Percentiles rank a stretch among this genome's conserved stretches.
Conservation (phyloP, 2,329 filamentous ascomycete genomes). For the Dactylellina haptotyla region DNA sequence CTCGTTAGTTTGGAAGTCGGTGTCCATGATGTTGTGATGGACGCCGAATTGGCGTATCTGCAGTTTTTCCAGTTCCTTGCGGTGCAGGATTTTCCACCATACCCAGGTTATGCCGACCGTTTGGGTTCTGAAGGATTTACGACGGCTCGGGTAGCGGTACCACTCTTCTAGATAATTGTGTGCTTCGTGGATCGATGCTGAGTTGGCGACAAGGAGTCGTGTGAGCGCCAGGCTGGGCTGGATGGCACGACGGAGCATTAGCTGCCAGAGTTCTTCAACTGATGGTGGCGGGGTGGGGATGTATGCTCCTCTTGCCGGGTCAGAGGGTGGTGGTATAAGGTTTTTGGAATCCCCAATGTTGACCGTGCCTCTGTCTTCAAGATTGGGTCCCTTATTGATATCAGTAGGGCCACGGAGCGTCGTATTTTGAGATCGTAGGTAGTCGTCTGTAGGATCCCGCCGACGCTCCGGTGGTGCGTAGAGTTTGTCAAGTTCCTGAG, state of each 20-base stretch:
- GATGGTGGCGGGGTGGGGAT: constrained; percentile 48
- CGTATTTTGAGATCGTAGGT: constrained; percentile 19
- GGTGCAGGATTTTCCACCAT: constrained; percentile 31
- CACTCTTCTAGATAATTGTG: constrained; percentile 35
- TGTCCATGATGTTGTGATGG: not conserved
- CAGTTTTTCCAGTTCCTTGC: constrained; percentile 17
- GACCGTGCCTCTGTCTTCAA: constrained; percentile 30
- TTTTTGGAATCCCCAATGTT: constrained; percentile 55
- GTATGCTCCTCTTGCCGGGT: constrained; percentile 52
- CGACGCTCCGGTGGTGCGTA: constrained; percentile 32
- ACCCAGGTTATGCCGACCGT: not conserved
- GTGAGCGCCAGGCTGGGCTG: constrained; percentile 28
- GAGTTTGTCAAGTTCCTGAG: constrained; percentile 19
- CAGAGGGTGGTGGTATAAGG: constrained; percentile 45
- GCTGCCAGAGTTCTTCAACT: constrained; percentile 53
- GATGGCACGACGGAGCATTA: constrained; percentile 29
- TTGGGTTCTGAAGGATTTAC: constrained; percentile 9
- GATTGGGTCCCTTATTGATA: constrained; percentile 26
- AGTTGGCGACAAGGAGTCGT: constrained; percentile 28
- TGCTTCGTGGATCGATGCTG: constrained; percentile 12
- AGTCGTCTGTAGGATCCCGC: constrained; percentile 26
- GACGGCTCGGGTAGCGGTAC: constrained; percentile 25
- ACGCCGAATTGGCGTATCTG: constrained; percentile 15
- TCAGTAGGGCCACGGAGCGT: constrained; percentile 31
- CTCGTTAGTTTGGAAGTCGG: not conserved